phyloP scores from a whole-genome alignment of 2,329 filamentous ascomycete genomes.

The Epichloe brachyelytri region DNA sequence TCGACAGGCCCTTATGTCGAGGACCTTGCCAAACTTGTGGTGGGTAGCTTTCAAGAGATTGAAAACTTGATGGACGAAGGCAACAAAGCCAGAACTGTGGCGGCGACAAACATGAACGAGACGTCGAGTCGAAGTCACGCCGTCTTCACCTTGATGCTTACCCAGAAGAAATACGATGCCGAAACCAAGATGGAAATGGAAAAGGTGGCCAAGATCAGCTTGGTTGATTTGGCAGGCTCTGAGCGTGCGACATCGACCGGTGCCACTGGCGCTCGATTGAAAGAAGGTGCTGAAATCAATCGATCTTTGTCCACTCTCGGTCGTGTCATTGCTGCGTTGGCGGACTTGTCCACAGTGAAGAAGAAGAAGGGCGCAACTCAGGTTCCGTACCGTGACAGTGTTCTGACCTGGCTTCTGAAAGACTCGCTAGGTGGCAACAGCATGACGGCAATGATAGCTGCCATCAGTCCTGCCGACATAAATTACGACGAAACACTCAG shows the following conservation, averaged over 20 bases:
- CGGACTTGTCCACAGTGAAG: conserved; percentile 76
- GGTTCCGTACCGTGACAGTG: conserved; percentile 93
- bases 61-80: conserved; percentile 98
- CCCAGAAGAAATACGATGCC: conserved; percentile 79
- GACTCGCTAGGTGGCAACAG: conserved; percentile 96
- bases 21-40: conserved; percentile 88
- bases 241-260: conserved; percentile 96
- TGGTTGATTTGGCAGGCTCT: conserved; percentile 95
- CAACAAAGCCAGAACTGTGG: conserved; percentile 95
- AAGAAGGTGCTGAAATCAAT: conserved; percentile 98
- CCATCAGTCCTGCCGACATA: conserved; percentile 95
- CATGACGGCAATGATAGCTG: conserved; percentile 99
- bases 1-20: conserved; percentile 97
- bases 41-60: conserved; percentile 87
- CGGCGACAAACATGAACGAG: conserved; percentile 99
- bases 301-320: conserved; percentile 89
- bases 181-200: conserved; percentile 97
- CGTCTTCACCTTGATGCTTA: conserved; percentile 91
- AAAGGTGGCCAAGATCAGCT: conserved; percentile 93
- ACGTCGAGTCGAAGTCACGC: conserved; percentile 97
- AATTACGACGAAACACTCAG: conserved; percentile 97
- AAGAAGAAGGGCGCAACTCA: conserved; percentile 63
- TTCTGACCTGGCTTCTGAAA: conserved; percentile 92
- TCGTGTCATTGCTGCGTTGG: conserved; percentile 91
- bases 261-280: conserved; percentile 84